Conservation (phyloP, 148 eudicot species). For the Pharnaceum exiguum region DNA sequence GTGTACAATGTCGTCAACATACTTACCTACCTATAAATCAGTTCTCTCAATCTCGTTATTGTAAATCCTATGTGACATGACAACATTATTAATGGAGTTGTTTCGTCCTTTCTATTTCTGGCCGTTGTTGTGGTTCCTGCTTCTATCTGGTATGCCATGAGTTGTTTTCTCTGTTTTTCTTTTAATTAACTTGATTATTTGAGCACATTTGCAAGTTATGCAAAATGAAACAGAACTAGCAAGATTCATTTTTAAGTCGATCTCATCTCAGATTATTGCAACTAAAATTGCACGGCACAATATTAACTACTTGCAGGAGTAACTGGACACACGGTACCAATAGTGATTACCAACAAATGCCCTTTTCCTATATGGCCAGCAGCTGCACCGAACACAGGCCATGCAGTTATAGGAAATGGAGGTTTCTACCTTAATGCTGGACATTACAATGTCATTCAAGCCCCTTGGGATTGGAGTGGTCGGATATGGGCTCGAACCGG, state of each 20-base stretch:
- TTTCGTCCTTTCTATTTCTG: background rate
- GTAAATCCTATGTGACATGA: slow-evolving; percentile 1
- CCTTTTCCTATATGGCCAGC: slow-evolving; percentile 81
- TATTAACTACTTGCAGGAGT: slow-evolving; percentile 12
- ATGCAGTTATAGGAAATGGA: slow-evolving; percentile 48
- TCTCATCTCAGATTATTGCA: no score
- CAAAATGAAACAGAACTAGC: background rate
- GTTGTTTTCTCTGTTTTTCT: background rate
- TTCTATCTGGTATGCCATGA: slow-evolving; percentile 7
- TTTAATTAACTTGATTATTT: no score
- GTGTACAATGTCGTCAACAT: background rate
- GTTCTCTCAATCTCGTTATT: background rate
- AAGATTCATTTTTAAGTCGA: no score
- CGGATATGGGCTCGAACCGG: slow-evolving; percentile 75
- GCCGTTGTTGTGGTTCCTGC: background rate
- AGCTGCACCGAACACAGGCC: slow-evolving; percentile 63
- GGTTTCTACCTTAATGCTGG: slow-evolving; percentile 55
- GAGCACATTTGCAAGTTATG: no score
- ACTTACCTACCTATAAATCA: slow-evolving; percentile 5
- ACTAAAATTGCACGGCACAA: no score
- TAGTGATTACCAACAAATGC: slow-evolving; percentile 58
- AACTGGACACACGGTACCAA: slow-evolving; percentile 32
- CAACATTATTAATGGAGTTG: slow-evolving; percentile 4
- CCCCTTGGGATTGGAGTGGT: slow-evolving; percentile 68
- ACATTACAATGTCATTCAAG: slow-evolving; percentile 22